Base-by-base conservation (phyloP, 305 asterid species). In the Rubia tinctorum region DNA sequence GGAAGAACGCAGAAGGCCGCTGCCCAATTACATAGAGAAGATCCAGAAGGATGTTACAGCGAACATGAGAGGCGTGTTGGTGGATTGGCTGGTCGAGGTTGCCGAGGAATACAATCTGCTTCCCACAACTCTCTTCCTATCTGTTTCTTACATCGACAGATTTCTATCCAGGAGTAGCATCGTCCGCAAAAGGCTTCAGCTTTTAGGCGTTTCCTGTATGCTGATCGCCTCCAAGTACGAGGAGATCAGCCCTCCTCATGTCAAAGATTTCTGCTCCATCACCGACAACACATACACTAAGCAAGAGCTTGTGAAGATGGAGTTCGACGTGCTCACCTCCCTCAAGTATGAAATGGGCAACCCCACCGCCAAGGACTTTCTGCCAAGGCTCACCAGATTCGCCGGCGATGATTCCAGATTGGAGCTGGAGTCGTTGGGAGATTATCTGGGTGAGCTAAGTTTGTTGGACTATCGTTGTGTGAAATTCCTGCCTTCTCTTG, bases 71-170 rank as follows among this genome's bases (percentile, higher is more conserved):
- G 96, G 91, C 4, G 75, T 91, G 60, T 82, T 94, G 83, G 78
- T 94, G 39, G 97, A 94, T 88, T 94, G 98, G 99, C 75, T 94
- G 73, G 96, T 94, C 9, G 97, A 91, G 73, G 99, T 91, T n/a
- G 91, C 97, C 0, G 99, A 94, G 77, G 98, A 91, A 53, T 91
- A 85, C 83, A 88, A 85, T 84, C 95, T 94, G 58, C 88, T 89
- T 49, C 71, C 97, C 0, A 96, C 88, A 67, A 90, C 97, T 0
- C 77, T 93, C 25, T 88, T 86, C 53, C 77, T 87, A 39, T 75
- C 96, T 2, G 92, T 91, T 74, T 78, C 89, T 7, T 90, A 91
- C 72, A 71, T 93, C 0, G 97, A 93, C 64, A 85, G 90, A 76
- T 90, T 78, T 83, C 75, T 91, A 60, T 91, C 99, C 0, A 76